Conservation (phyloP, 805 yeast genomes). For the Kodamaea laetipori region DNA sequence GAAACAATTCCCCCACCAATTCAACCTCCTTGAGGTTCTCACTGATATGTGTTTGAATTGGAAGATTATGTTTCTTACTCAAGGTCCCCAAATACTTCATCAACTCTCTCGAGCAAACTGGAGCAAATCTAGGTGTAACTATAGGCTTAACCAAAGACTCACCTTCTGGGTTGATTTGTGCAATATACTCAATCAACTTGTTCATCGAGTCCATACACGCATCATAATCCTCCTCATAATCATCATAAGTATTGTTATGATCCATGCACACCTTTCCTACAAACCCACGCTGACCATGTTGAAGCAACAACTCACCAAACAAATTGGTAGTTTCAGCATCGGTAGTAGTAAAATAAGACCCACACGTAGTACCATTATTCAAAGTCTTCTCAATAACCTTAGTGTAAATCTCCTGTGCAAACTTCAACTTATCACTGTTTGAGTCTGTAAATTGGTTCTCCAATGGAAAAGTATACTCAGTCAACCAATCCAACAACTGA, state of each 20-base stretch:
- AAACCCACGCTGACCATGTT: constrained; percentile 80
- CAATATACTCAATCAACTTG: constrained; percentile 58
- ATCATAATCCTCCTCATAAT: constrained; percentile 62
- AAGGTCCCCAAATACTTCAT: constrained; percentile 64
- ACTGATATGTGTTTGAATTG: constrained; percentile 87
- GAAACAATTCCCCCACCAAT: constrained; percentile 73
- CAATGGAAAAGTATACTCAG: constrained; percentile 83
- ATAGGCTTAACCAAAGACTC: constrained; percentile 64
- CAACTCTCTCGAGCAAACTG: constrained; percentile 70
- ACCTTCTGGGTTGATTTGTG: constrained; percentile 50
- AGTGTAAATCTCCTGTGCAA: constrained; percentile 65
- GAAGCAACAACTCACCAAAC: constrained; percentile 69
- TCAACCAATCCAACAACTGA: constrained; percentile 87
- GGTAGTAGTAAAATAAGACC: constrained; percentile 88
- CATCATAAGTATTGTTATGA: constrained; percentile 63
- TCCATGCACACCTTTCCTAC: constrained; percentile 97
- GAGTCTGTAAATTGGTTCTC: constrained; percentile 60
- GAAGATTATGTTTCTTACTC: constrained; percentile 51
- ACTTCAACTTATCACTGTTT: constrained; percentile 38
- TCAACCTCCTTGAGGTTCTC: constrained; percentile 77
- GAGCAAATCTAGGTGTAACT: constrained; percentile 92
- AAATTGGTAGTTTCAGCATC: constrained; percentile 74
- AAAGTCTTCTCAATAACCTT: constrained; percentile 72
- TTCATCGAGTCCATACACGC: constrained; percentile 57
- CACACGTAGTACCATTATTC: constrained; percentile 84